phyloP scores from a whole-genome alignment of 2,329 filamentous ascomycete species.

The Cladorrhinum sp. region DNA sequence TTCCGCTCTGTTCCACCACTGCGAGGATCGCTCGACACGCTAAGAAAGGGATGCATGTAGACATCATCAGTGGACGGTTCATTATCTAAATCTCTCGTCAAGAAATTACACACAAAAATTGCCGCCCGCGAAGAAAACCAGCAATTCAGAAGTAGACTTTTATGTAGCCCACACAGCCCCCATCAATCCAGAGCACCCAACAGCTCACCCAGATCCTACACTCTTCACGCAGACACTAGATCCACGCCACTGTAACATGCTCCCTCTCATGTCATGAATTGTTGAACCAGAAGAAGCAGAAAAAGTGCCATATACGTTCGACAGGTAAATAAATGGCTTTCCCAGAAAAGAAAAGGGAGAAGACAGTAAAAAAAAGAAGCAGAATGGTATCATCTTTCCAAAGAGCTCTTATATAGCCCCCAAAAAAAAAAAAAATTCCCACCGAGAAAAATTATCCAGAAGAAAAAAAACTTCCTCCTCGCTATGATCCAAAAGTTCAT shows the following conservation, averaged over 20 bases:
- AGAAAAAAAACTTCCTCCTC: background rate
- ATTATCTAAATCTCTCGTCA: background rate
- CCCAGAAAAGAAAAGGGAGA: background rate
- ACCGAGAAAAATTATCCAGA: background rate
- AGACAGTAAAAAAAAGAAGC: conserved; percentile 8
- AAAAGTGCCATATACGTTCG: background rate
- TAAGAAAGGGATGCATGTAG: background rate
- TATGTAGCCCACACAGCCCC: background rate
- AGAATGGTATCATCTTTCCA: conserved; percentile 25
- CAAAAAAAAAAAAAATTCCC: background rate
- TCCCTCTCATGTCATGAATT: background rate
- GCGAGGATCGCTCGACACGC: background rate
- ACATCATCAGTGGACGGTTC: background rate
- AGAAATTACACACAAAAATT: background rate
- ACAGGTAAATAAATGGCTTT: background rate
- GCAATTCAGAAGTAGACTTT: background rate
- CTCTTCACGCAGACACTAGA: background rate
- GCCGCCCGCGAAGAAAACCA: background rate
- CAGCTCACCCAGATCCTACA: too few species aligned
- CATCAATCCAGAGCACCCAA: too few species aligned
- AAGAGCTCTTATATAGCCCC: background rate
- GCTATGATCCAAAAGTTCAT: background rate
- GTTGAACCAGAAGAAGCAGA: background rate
- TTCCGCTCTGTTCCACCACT: background rate
- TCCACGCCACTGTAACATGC: too few species aligned